Evolutionary conservation across 345 rosid genomes (phyloP).

Genomic region (Camelina sativa): DNA sequence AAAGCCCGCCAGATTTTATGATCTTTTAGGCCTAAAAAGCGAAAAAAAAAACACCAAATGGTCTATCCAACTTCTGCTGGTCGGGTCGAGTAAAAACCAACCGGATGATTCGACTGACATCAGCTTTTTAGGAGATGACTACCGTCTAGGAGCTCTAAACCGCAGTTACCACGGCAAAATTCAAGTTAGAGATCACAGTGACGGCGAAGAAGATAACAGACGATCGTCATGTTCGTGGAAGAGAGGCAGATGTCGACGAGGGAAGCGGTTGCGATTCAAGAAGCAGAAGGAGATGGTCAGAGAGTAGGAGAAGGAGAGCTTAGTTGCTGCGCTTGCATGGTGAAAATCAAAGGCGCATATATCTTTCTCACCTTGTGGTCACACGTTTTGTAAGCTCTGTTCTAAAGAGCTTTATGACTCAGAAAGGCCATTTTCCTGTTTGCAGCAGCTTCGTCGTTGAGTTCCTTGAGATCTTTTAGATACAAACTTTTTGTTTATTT

Average conservation of each 20-base stretch:
- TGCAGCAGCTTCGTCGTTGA: conserved; percentile 86
- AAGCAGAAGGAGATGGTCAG: conserved; percentile 50
- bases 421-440: conserved; percentile 87
- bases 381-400: conserved; percentile 86
- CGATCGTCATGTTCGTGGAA: conserved; percentile 56
- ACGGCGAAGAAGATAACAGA: conserved; percentile 39
- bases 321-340: conserved; percentile 81
- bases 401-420: conserved; percentile 90
- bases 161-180: conserved; percentile 57
- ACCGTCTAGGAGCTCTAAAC: conserved; percentile 47
- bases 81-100: conserved; percentile 41
- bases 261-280: conserved; percentile 79
- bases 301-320: conserved; percentile 51
- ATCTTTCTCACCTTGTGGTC: conserved; percentile 92
- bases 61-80: conserved; percentile 29
- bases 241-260: conserved; percentile 78
- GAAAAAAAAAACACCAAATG: no score
- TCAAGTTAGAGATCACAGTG: conserved; percentile 52
- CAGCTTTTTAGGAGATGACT: conserved; percentile 42
- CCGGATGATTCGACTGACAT: conserved; percentile 41
- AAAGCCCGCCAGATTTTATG: no score
- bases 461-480: conserved; percentile 82
- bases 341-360: conserved; percentile 84
- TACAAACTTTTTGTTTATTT: neutral
- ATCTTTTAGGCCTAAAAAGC: no score